Evolutionary conservation across 305 asterid genomes (phyloP).

Genomic region (Rubia peregrina): DNA sequence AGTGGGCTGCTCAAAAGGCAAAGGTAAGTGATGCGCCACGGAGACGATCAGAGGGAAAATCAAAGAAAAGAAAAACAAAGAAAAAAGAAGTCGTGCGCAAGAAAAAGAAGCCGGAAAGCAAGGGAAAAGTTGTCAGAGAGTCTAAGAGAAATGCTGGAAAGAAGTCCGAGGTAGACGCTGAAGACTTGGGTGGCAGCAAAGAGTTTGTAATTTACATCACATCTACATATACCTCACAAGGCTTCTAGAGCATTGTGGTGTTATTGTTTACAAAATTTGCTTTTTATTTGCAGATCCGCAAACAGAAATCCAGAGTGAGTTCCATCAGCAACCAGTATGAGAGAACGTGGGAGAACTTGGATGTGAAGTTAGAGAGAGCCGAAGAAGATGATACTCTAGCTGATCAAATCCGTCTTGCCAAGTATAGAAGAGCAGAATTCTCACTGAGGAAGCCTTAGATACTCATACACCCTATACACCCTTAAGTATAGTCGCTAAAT

Average conservation of each 20-base stretch:
- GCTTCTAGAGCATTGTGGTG: not conserved
- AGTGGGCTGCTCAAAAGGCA: conserved; percentile 38
- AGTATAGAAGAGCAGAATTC: conserved; percentile 41
- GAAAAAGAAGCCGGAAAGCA: conserved; percentile 50
- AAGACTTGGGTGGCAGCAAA: conserved; percentile 43
- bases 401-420: conserved; percentile 80
- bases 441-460: conserved; percentile 24
- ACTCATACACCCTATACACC: not conserved
- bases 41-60: conserved; percentile 42
- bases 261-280: conserved; percentile 1
- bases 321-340: conserved; percentile 36
- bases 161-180: conserved; percentile 59
- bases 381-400: conserved; percentile 47
- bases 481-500: not conserved
- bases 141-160: conserved; percentile 32
- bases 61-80: conserved; percentile 49
- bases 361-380: conserved; percentile 32
- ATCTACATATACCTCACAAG: not conserved
- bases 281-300: conserved; percentile 48
- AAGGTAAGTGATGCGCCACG: conserved; percentile 46
- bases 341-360: conserved; percentile 64
- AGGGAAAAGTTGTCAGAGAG: conserved; percentile 29
- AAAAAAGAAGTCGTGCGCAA: conserved; percentile 39
- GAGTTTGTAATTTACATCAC: too few relatives aligned
- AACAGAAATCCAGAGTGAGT: conserved; percentile 41